Evolutionary conservation across 2,329 filamentous ascomycete genomes (phyloP), one percentile per base, ranked within the genome.

Genomic region (Ophiostoma angusticollis): DNA sequence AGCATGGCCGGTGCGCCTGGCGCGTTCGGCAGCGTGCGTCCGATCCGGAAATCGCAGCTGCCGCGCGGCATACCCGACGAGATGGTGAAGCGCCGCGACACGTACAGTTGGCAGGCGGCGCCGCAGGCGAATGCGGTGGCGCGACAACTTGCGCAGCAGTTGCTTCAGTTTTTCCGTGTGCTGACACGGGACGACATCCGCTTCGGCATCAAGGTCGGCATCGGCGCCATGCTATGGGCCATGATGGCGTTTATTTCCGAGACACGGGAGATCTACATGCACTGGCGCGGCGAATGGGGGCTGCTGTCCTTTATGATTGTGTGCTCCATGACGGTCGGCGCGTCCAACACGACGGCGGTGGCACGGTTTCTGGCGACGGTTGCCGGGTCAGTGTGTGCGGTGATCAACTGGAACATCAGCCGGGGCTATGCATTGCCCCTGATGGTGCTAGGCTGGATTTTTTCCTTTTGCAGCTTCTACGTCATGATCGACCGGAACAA

Each of bases 251-350:
- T 94, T 52, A 71, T 95, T 24, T 72, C 78, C 1, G 63, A 70
- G 8, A 93, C 86, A 3, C 69, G 86, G 37, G 82, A 83, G 0
- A 70, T 81, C 16, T 98, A 95, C 56, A 70, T 77, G 37, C 80
- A 80, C 51, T 96, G 87, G 85, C 72, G 89, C 55, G 89, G 89
- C 22, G 91, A 98, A 67, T 98, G 91, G 91, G 91, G 91, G 17
- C 68, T 98, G 2, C 59, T 98, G 40, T 94, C 86, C 0, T 96
- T 94, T 64, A 96, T 96, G 89, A 78, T 96, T 54, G 91, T 98
- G 18, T 93, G 87, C 55, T 86, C 84, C 27, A 96, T 95, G 86
- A 98, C 89, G 0, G 89, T 95, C 17, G 91, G 91, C 21, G 86
- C 91, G 7, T 84, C 86, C 18, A 98, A 96, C 57, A 94, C 89